A percentile compares a stretch with the other conserved stretches of the same genome.
Conservation (phyloP, 225 moss, liverwort and hornwort genomes). For the Anthoceros angustus region DNA sequence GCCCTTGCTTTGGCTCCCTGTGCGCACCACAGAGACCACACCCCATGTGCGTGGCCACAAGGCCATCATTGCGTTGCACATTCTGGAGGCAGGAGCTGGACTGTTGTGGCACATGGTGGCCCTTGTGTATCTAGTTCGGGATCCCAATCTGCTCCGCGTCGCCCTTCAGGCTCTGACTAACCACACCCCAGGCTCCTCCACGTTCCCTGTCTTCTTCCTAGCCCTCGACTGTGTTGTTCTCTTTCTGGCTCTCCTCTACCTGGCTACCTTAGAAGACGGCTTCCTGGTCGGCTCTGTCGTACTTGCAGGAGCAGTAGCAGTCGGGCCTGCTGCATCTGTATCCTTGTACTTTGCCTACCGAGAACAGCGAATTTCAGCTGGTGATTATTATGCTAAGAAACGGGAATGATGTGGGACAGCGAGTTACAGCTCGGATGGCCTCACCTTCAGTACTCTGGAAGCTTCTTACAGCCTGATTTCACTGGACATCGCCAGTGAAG, state of each 20-base stretch:
- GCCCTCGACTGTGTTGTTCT: conserved; percentile 22
- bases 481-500: no score
- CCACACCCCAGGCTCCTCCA: background rate
- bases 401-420: no score
- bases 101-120: conserved; percentile 39
- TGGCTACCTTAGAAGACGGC: conserved; percentile 35
- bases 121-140: conserved; percentile 25
- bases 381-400: background rate
- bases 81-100: conserved; percentile 34
- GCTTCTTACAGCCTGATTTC: no score
- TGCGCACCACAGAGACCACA: conserved; percentile 12
- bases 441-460: no score
- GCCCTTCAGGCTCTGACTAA: conserved; percentile 16
- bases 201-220: conserved; percentile 21
- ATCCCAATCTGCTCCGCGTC: conserved; percentile 17
- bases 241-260: conserved; percentile 28
- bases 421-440: no score
- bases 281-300: conserved; percentile 13
- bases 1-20: conserved; percentile 19
- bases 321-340: conserved; percentile 35
- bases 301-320: conserved; percentile 14
- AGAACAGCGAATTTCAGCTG: conserved; percentile 30
- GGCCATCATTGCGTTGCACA: conserved; percentile 37
- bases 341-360: conserved; percentile 33
- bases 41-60: conserved; percentile 31